Evolutionary conservation across 495 filamentous ascomycete genomes (phyloP).

Genomic region (Emericellopsis terricola): DNA sequence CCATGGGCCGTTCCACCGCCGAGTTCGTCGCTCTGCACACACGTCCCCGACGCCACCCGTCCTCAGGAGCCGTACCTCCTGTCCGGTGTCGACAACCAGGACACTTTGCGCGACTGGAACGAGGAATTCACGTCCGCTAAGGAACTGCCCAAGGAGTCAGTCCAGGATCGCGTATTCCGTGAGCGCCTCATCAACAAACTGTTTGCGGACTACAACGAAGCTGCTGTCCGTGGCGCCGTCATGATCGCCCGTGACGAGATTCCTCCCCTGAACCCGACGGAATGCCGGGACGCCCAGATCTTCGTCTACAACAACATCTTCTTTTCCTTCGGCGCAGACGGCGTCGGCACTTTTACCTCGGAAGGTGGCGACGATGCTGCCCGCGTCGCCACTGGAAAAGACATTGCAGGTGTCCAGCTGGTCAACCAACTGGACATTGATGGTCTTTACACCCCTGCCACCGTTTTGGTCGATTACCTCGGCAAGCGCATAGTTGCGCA

Average conservation of each 20-base stretch:
- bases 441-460: constrained; percentile 86
- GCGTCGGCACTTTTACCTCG: constrained; percentile 87
- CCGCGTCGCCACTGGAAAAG: constrained; percentile 89
- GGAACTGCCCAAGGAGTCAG: constrained; percentile 78
- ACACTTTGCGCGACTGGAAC: constrained; percentile 95
- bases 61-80: constrained; percentile 88
- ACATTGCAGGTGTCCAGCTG: constrained; percentile 79
- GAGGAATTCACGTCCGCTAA: constrained; percentile 96
- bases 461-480: constrained; percentile 90
- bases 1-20: constrained; percentile 76
- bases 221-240: constrained; percentile 82
- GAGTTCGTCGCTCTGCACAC: constrained; percentile 41
- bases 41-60: constrained; percentile 69
- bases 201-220: constrained; percentile 94
- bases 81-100: constrained; percentile 75
- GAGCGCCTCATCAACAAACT: constrained; percentile 88
- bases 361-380: constrained; percentile 97
- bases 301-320: constrained; percentile 99
- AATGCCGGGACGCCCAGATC: constrained; percentile 84
- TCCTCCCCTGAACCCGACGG: constrained; percentile 90
- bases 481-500: constrained; percentile 95
- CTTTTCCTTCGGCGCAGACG: constrained; percentile 95
- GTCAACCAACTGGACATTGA: constrained; percentile 95
- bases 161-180: constrained; percentile 91
- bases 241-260: constrained; percentile 87